A percentile compares a stretch with the other conserved stretches of the same genome.
These are phyloP conservation scores for Babesia bovis DNA, from an alignment of 169 alveolate species.

Conservation along the genomic window DNA sequence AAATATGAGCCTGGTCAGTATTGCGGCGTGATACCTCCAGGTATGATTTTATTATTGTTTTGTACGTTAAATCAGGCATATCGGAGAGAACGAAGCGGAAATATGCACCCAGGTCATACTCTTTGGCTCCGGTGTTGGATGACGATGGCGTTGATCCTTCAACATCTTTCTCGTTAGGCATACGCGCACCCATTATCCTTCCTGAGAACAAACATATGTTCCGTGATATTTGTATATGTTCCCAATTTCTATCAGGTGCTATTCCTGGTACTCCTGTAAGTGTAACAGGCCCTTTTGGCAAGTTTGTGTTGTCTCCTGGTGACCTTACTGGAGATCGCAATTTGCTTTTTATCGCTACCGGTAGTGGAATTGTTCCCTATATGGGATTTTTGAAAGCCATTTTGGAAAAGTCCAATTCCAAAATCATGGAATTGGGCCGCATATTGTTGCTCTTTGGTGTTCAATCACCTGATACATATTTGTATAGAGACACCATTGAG, in stretches of 20 bases:
- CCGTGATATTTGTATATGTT: slow-evolving; percentile 35
- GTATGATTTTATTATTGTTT: background rate
- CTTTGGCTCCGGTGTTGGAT: slow-evolving; percentile 45
- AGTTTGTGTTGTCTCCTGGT: slow-evolving; percentile 16
- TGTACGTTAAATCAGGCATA: slow-evolving; percentile 13
- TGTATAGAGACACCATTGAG: slow-evolving; percentile 62
- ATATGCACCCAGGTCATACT: slow-evolving; percentile 54
- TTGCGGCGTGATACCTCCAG: slow-evolving; percentile 76
- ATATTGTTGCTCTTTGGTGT: slow-evolving; percentile 67
- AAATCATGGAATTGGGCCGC: slow-evolving; percentile 18
- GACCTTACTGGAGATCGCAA: slow-evolving; percentile 31
- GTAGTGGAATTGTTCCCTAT: slow-evolving; percentile 77
- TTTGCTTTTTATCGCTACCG: slow-evolving; percentile 73
- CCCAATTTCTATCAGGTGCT: slow-evolving; percentile 29
- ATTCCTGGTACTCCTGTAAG: slow-evolving; percentile 29
- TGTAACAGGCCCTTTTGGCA: slow-evolving; percentile 59
- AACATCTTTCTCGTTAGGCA: slow-evolving; percentile 24
- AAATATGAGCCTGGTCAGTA: slow-evolving; percentile 69
- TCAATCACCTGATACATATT: slow-evolving; percentile 60
- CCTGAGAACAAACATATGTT: background rate
- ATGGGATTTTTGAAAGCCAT: slow-evolving; percentile 59
- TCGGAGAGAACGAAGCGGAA: slow-evolving; percentile 32
- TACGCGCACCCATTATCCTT: slow-evolving; percentile 18
- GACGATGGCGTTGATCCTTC: slow-evolving; percentile 30
- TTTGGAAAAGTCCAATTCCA: background rate